Base-by-base conservation (phyloP, 352 stramenopile species). In the Blastocystis sp. region DNA sequence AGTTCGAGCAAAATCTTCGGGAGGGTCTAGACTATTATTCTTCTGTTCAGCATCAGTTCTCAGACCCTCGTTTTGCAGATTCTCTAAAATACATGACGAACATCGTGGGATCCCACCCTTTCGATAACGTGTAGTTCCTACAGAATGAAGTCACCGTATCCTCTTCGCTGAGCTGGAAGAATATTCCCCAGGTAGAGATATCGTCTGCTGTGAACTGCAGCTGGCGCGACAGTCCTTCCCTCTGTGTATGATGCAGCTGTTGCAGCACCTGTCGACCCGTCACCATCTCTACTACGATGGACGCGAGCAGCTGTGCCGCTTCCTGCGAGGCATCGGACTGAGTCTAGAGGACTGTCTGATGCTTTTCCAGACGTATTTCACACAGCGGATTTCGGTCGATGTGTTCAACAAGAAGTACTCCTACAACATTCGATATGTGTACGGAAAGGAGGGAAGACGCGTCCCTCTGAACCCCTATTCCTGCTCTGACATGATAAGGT, bases 231-330 rank as follows among this genome's bases (percentile, higher is more conserved):
- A 68, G 53, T 84, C 73, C 20, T 84, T 95, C 76, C 94, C 94
- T 29, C 91, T 95, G 29, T 95, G 94, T 69, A 95, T 95, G 94
- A 90, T 91, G 64, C 90, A 93, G 6, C 64, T 95, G 41, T 93
- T 95, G 80, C 90, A 90, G 64, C 94, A 94, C 56, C 63, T 96
- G 8, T 92, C 92, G 20, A 89, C 92, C 79, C 92, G 94, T 56
- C 92, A 95, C 79, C 93, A 96, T 89, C 91, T 96, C 55, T 95
- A 95, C 82, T 95, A 94, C 73, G 93, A 95, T 69, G 94, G 93
- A 1, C 93, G 94, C 1, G 90, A 95, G 61, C 94, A 96, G 89
- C 94, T 94, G 61, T 91, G 93, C 26, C 90, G 95, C 70, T 96
- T 96, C 59, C 92, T 96, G 11, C 45, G 50, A 15, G 93, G 94